Evolutionary conservation across 202 grass and related monocot genomes (phyloP).

Genomic region (Hordeum pubiflorum): DNA sequence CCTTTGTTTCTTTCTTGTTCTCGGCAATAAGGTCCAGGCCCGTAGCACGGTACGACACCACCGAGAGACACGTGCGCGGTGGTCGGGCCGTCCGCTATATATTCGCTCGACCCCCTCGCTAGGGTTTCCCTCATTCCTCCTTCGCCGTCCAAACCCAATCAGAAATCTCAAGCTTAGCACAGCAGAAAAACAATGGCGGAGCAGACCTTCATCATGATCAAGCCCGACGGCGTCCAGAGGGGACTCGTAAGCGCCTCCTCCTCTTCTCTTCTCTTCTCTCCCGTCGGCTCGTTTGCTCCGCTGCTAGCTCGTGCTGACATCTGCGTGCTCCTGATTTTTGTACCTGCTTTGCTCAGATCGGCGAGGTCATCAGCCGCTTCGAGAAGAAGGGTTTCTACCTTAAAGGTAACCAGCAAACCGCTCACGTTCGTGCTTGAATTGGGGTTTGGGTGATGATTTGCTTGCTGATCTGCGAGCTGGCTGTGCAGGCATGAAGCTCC

Average conservation of each 20-base stretch:
- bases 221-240: constrained; percentile 91
- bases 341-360: constrained; percentile 39
- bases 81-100: constrained; percentile 17
- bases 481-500: constrained; percentile 65
- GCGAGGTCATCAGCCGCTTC: constrained; percentile 90
- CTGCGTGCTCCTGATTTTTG: background rate
- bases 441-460: background rate
- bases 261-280: background rate
- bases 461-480: background rate
- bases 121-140: constrained; percentile 23
- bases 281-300: background rate
- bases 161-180: background rate
- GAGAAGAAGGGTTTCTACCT: constrained; percentile 99
- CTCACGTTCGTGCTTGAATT: background rate
- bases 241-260: constrained; percentile 49
- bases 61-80: background rate
- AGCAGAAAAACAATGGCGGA: constrained; percentile 50
- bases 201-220: constrained; percentile 90
- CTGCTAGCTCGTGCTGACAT: background rate
- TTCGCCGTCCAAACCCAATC: constrained; percentile 24
- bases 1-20: background rate
- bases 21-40: background rate
- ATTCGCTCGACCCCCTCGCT: background rate
- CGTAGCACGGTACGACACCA: background rate
- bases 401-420: constrained; percentile 37